These are phyloP conservation scores for Phialophora expanda DNA, from an alignment of 2,329 filamentous ascomycete species.

Conservation along the genomic window DNA sequence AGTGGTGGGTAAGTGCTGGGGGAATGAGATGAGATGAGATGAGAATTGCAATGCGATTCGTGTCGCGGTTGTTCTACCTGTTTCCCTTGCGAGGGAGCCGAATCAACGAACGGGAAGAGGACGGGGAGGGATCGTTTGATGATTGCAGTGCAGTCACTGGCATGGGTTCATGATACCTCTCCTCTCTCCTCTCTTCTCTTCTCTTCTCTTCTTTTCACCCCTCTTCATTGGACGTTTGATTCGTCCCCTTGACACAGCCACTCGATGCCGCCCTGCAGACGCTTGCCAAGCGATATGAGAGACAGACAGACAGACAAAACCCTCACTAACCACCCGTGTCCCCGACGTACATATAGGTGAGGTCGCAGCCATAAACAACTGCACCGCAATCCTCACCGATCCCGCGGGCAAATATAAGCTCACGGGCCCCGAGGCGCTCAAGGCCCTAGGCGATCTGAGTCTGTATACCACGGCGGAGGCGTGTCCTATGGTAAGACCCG, in stretches of 20 bases:
- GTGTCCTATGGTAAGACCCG: slow-evolving; percentile 56
- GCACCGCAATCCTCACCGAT: slow-evolving; percentile 56
- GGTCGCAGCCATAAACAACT: slow-evolving; percentile 62
- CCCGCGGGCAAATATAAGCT: slow-evolving; percentile 50
- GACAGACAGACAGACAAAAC: neutral
- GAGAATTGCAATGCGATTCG: too few relatives aligned
- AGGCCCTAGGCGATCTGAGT: slow-evolving; percentile 55
- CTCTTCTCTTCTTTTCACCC: too few relatives aligned
- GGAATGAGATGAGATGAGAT: too few relatives aligned
- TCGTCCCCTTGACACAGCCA: too few relatives aligned
- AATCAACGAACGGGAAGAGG: too few relatives aligned
- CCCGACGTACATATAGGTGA: slow-evolving; percentile 49
- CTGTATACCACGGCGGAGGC: slow-evolving; percentile 64
- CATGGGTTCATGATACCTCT: too few relatives aligned
- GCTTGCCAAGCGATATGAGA: neutral
- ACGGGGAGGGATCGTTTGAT: too few relatives aligned
- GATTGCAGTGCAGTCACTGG: neutral
- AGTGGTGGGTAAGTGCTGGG: too few relatives aligned
- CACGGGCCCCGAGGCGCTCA: slow-evolving; percentile 48
- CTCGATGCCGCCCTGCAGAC: neutral
- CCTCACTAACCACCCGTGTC: neutral
- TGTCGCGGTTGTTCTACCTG: too few relatives aligned
- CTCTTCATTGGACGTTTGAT: too few relatives aligned
- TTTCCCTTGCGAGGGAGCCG: too few relatives aligned
- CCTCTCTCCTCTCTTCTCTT: too few relatives aligned